Base-by-base conservation (phyloP, 2,329 filamentous ascomycete species). In the Exophiala aquamarina region DNA sequence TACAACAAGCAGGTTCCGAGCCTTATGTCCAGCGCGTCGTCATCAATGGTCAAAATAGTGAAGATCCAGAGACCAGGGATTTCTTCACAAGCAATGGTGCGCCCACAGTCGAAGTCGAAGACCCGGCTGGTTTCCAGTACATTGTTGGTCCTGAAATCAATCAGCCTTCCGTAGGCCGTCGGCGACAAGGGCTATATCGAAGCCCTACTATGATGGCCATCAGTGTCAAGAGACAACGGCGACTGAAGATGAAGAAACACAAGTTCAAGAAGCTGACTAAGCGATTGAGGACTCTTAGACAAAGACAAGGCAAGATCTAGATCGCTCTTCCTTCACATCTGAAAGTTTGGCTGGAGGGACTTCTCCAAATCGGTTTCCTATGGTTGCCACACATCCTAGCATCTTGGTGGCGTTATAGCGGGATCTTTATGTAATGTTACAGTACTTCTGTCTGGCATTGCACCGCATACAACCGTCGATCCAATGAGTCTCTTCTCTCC, bases 191-290 rank as follows among this genome's bases (percentile, higher is more conserved):
- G 7, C 35, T 37, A 15, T 32, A 43, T 32, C 73, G 56, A 59
- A 61, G 58, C 61, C 67, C 66, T 44, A 63, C 67, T 50, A 91
- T 95, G 85, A 73, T 84, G 52, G 81, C 89, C 55, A 89, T 98
- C 66, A 95, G 89, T 65, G 92, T 96, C 60, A 90, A 86, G 77
- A 81, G 93, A 69, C 89, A 95, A 71, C 79, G 90, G 65, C 94
- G 93, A 75, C 74, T 96, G 64, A 95, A 90, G 82, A 98, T 98
- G 91, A 98, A 98, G 87, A 98, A 97, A 82, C 92, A 97, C 81
- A 98, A 98, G 84, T 95, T 95, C 73, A 97, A 96, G 90, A 98
- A 98, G 82, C 77, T 97, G 59, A 90, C 95, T 87, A 88, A 86
- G 78, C 81, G 83, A 70, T 96, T 92, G 64, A 83, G 92, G 68